Evolutionary conservation across 2,329 filamentous ascomycete genomes (phyloP).

Genomic region (Xylariales sp.): DNA sequence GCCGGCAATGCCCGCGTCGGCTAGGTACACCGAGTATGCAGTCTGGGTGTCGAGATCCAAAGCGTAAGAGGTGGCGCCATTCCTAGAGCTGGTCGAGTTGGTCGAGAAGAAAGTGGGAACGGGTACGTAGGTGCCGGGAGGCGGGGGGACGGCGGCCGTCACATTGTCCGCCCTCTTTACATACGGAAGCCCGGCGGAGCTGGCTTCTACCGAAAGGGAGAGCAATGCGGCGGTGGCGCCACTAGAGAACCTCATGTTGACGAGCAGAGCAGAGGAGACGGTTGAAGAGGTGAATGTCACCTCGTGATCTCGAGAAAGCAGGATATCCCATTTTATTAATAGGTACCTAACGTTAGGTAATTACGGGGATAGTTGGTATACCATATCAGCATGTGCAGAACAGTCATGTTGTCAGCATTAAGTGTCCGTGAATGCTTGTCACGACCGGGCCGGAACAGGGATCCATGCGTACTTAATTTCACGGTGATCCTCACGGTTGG

Average conservation of each 20-base stretch:
- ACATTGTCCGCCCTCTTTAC: conserved; percentile 32
- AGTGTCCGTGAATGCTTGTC: conserved; percentile 11
- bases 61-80: conserved; percentile 58
- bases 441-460: conserved; percentile 28
- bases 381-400: neutral
- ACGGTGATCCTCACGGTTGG: conserved; percentile 24
- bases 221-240: conserved; percentile 20
- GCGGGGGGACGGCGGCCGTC: conserved; percentile 51
- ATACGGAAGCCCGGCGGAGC: conserved; percentile 26
- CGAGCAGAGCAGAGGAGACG: conserved; percentile 5
- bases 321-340: conserved; percentile 27
- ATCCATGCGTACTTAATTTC: conserved; percentile 26
- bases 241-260: conserved; percentile 32
- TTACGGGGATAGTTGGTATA: neutral
- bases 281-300: conserved; percentile 8
- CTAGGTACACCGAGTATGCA: conserved; percentile 69
- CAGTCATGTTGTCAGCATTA: conserved; percentile 30
- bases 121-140: conserved; percentile 68
- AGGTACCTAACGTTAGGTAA: neutral
- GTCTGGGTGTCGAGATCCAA: conserved; percentile 69
- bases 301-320: conserved; percentile 6
- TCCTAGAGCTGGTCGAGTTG: conserved; percentile 49
- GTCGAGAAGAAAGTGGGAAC: conserved; percentile 72
- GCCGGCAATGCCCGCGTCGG: conserved; percentile 68
- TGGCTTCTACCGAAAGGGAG: conserved; percentile 28